Base-by-base conservation (phyloP, 2,329 filamentous ascomycete species). In the Colletotrichum melonis region DNA sequence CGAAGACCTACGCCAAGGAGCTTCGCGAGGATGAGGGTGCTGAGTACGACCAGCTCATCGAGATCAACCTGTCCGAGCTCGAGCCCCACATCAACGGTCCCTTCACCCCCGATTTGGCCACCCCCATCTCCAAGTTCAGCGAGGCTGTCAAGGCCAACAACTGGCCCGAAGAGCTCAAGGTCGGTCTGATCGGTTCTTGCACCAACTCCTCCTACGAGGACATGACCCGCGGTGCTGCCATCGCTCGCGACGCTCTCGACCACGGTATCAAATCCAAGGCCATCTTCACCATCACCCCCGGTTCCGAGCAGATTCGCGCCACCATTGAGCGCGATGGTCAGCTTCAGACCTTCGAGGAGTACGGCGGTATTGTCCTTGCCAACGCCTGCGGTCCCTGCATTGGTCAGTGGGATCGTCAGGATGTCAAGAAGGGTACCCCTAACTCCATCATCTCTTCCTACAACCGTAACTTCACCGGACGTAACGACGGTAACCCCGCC, bases 401-500 rank as follows among this genome's bases (percentile, higher is more conserved):
- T 83, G 95, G 94, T 73, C 96, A 98, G 86, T 98, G 97, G 97
- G 95, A 98, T 81, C 93, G 97, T 78, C 89, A 88, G 77, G 96
- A 98, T 79, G 95, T 98, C 69, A 93, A 95, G 90, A 98, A 98
- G 91, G 96, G 96, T 77, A 92, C 94, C 79, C 88, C 95, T 80
- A 99, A 99, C 92, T 97, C 95, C 7, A 99, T 99, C 84, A 89
- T 99, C 83, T 98, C 95, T 59, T 98, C 97, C 32, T 99, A 98
- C 92, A 99, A 99, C 93, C 95, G 97, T 86, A 98, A 99, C 92
- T 98, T 99, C 89, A 98, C 96, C 75, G 96, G 96, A 77, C 95
- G 97, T 83, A 98, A 98, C 85, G 95, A 98, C 79, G 95, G 94
- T 78, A 98, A 98, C 90, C 95, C 95, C 54, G 95, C 95, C 68